Percentiles rank a stretch among this genome's conserved stretches.
These are phyloP conservation scores for Narthecium ossifragum DNA, from an alignment of 106 monocot genomes.

Conservation along the genomic window DNA sequence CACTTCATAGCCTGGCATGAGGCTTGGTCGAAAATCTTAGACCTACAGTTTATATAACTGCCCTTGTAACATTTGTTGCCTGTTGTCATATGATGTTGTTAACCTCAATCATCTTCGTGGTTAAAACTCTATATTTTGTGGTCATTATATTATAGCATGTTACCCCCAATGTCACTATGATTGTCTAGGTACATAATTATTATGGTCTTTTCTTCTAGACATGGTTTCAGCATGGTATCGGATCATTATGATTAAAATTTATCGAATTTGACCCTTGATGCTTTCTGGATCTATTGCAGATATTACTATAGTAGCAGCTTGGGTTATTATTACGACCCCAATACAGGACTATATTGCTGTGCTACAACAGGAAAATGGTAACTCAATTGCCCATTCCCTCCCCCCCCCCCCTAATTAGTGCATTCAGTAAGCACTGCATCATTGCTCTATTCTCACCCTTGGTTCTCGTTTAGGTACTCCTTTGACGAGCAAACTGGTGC, in stretches of 20 bases:
- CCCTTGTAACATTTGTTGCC: too few species aligned
- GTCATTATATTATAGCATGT: neutral
- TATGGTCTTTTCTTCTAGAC: neutral
- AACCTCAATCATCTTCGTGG: too few species aligned
- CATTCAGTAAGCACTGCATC: neutral
- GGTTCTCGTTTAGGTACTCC: neutral
- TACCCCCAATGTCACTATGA: neutral
- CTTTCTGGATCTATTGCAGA: constrained; percentile 30
- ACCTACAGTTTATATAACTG: too few species aligned
- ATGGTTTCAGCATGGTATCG: neutral
- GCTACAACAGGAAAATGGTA: constrained; percentile 87
- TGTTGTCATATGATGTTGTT: too few species aligned
- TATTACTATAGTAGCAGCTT: constrained; percentile 84
- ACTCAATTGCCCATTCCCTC: neutral
- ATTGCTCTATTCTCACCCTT: neutral
- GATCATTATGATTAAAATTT: neutral
- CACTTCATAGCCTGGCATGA: too few species aligned
- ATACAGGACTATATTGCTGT: constrained; percentile 64
- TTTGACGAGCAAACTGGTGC: constrained; percentile 4
- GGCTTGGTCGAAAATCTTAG: too few species aligned
- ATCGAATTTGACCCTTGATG: neutral
- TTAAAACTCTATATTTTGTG: neutral
- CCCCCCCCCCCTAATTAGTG: too few species aligned
- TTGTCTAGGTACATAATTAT: neutral
- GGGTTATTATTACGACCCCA: constrained; percentile 92